phyloP scores from a whole-genome alignment of 768 basidiomycete species.

The Leccinum incarnatum region DNA sequence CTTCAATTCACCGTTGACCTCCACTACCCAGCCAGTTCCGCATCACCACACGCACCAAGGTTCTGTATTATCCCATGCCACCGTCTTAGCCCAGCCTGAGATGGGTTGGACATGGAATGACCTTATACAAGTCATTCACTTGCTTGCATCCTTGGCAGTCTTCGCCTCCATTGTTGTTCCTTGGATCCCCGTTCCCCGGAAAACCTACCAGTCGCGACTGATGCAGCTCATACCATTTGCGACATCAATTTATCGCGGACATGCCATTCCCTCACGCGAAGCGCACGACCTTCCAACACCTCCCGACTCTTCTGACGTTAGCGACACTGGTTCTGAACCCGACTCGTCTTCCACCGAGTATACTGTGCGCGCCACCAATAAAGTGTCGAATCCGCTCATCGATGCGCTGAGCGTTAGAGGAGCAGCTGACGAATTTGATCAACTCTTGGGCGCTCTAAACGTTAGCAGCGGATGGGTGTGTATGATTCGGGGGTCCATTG shows the following conservation, averaged over 20 bases:
- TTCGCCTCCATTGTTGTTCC: constrained; percentile 54
- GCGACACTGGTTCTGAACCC: constrained; percentile 26
- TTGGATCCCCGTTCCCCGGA: constrained; percentile 37
- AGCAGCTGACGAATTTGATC: constrained; percentile 36
- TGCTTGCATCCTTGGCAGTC: constrained; percentile 62
- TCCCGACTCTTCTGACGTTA: constrained; percentile 25
- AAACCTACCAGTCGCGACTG: constrained; percentile 21
- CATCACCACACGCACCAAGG: constrained; percentile 56
- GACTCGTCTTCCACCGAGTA: constrained; percentile 31
- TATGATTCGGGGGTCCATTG: constrained; percentile 30
- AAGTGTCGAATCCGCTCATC: constrained; percentile 13
- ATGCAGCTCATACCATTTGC: constrained; percentile 28
- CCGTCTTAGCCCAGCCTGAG: constrained; percentile 13
- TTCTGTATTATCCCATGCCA: constrained; percentile 47
- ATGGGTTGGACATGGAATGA: constrained; percentile 48
- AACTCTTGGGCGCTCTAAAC: constrained; percentile 40
- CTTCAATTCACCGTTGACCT: constrained; percentile 71
- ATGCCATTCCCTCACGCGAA: constrained; percentile 2
- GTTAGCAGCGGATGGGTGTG: constrained; percentile 37
- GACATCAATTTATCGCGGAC: constrained; percentile 8
- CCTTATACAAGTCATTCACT: constrained; percentile 60
- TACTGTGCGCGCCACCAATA: constrained; percentile 20
- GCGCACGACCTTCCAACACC: constrained; percentile 26
- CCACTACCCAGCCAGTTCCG: constrained; percentile 32
- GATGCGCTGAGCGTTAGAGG: constrained; percentile 38